These are phyloP conservation scores for Stereocaulon alpinum DNA, from an alignment of 495 filamentous ascomycete species.

Conservation along the genomic window DNA sequence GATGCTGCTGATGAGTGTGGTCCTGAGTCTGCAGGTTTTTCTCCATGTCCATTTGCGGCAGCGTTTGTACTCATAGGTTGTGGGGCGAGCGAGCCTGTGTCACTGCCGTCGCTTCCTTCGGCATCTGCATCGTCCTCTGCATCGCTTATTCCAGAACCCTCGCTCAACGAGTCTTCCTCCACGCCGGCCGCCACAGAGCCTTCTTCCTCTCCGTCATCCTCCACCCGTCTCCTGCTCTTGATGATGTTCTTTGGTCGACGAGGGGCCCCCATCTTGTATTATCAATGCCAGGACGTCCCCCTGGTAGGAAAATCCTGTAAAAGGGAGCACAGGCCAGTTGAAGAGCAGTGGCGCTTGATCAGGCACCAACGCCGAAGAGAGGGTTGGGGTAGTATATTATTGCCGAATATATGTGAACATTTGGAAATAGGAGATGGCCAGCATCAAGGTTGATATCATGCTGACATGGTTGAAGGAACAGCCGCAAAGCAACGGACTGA, in stretches of 20 bases:
- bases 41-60: constrained; percentile 33
- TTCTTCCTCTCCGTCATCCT: constrained; percentile 68
- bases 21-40: constrained; percentile 31
- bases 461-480: neutral
- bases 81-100: constrained; percentile 45
- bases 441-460: constrained; percentile 4
- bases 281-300: neutral
- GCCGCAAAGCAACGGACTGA: constrained; percentile 8
- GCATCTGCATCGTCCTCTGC: constrained; percentile 67
- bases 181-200: constrained; percentile 53
- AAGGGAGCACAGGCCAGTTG: neutral
- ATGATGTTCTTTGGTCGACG: constrained; percentile 58
- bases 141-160: constrained; percentile 64
- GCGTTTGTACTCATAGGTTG: constrained; percentile 28
- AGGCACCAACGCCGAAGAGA: constrained; percentile 14
- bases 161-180: constrained; percentile 76
- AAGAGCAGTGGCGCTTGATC: constrained; percentile 13
- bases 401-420: constrained; percentile 1
- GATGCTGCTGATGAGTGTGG: constrained; percentile 19
- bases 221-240: constrained; percentile 63
- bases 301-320: neutral
- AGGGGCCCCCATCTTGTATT: constrained; percentile 43
- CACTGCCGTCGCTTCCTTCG: constrained; percentile 65
- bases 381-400: constrained; percentile 1
- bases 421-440: constrained; percentile 8